Evolutionary conservation across 2,329 filamentous ascomycete genomes (phyloP).

Genomic region (Alternaria sp.): DNA sequence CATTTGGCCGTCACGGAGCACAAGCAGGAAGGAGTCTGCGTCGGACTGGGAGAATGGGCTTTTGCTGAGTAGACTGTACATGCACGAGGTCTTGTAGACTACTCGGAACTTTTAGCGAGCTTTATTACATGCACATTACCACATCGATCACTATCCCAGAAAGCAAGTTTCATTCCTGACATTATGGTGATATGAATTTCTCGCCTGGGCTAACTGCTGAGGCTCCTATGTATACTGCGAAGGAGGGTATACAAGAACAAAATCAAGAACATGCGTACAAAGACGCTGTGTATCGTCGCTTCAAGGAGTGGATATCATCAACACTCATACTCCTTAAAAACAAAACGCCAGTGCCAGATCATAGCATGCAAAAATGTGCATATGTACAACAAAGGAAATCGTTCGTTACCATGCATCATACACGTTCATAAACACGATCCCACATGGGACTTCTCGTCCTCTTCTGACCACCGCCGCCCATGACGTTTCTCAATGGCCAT

Average conservation of each 20-base stretch:
- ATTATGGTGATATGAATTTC: not conserved
- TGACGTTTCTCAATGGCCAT: slow-evolving; percentile 42
- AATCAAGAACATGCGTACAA: not conserved
- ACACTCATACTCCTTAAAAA: not conserved
- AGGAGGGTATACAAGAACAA: slow-evolving; percentile 8
- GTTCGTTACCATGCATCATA: slow-evolving; percentile 10
- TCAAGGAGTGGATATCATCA: slow-evolving; percentile 15
- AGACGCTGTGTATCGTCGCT: slow-evolving; percentile 6
- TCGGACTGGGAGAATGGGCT: slow-evolving; percentile 1
- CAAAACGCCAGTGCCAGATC: slow-evolving; percentile 1
- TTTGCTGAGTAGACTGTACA: slow-evolving; percentile 10
- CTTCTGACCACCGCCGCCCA: slow-evolving; percentile 20
- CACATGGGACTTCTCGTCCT: slow-evolving; percentile 41
- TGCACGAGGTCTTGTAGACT: slow-evolving; percentile 21
- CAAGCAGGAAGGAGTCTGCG: not conserved
- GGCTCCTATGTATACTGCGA: not conserved
- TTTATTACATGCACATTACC: slow-evolving; percentile 18
- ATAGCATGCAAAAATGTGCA: slow-evolving; percentile 5
- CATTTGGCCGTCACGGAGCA: not conserved
- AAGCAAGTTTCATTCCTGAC: not conserved
- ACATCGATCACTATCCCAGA: not conserved
- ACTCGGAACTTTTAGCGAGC: slow-evolving; percentile 23
- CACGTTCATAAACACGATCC: slow-evolving; percentile 44
- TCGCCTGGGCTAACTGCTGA: not conserved
- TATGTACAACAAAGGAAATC: slow-evolving; percentile 30